Percentiles rank a stretch among this genome's conserved stretches.
Conservation (phyloP, 148 eudicot species). For the Talinum fruticosum region DNA sequence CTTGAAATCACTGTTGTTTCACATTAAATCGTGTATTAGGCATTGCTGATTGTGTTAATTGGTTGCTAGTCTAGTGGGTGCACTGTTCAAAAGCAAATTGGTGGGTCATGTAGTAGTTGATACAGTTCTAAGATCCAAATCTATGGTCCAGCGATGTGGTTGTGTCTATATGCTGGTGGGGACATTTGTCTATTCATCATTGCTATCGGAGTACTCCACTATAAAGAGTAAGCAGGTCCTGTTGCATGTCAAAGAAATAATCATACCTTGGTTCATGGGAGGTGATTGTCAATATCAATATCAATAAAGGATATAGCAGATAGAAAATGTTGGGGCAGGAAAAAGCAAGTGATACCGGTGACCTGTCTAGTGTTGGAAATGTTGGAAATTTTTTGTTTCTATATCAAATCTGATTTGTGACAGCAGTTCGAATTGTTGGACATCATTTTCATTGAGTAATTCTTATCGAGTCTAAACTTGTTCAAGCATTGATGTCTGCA, state of each 20-base stretch:
- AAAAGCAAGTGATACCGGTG: too few relatives aligned
- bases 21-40: background rate
- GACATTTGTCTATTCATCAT: background rate
- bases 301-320: background rate
- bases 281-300: background rate
- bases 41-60: background rate
- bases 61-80: background rate
- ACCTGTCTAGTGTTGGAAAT: background rate
- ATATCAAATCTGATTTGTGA: background rate
- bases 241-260: background rate
- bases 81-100: background rate
- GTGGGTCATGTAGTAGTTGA: background rate
- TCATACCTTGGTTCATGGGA: background rate
- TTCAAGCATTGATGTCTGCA: background rate
- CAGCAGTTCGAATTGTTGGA: background rate
- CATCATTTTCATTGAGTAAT: background rate
- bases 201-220: background rate
- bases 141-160: background rate
- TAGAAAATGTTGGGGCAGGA: background rate
- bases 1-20: background rate
- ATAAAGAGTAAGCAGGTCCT: background rate
- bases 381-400: background rate
- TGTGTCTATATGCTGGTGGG: background rate
- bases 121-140: background rate
- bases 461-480: background rate